Evolutionary conservation across 2,329 filamentous ascomycete species (phyloP).

Genomic region (Emericellopsis atlantica): DNA sequence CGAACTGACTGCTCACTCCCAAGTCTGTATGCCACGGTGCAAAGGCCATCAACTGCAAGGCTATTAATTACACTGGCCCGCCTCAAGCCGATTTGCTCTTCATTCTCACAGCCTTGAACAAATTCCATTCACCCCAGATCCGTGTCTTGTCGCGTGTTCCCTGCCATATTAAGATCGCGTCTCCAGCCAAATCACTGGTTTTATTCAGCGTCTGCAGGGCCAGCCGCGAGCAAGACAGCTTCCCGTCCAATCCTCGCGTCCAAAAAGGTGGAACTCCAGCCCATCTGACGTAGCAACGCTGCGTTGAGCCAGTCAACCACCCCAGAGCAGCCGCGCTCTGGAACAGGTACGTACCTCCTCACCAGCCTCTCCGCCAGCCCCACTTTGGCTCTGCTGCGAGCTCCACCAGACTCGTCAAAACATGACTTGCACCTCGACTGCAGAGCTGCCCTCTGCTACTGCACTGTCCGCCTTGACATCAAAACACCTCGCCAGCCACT

Average conservation of each 20-base stretch:
- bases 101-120: no score
- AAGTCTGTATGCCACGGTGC: no score
- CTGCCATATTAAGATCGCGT: no score
- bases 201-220: not conserved
- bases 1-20: no score
- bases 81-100: no score
- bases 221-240: not conserved
- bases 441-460: conserved; percentile 3
- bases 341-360: conserved; percentile 1
- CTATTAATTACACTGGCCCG: no score
- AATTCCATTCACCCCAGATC: no score
- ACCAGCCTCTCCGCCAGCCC: no score
- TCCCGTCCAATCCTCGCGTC: not conserved
- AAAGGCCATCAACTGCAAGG: no score
- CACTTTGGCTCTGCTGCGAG: no score
- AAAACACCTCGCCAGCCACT: conserved; percentile 6
- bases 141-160: no score
- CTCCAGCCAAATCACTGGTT: no score
- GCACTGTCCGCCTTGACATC: conserved; percentile 3
- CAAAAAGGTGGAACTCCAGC: not conserved
- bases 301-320: not conserved
- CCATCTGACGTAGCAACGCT: conserved; percentile 2
- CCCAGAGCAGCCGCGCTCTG: not conserved
- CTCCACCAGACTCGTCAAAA: conserved; percentile 5
- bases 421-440: conserved; percentile 4